Conservation (phyloP, 139 green algal genomes). For the Micromonas pusilla region DNA sequence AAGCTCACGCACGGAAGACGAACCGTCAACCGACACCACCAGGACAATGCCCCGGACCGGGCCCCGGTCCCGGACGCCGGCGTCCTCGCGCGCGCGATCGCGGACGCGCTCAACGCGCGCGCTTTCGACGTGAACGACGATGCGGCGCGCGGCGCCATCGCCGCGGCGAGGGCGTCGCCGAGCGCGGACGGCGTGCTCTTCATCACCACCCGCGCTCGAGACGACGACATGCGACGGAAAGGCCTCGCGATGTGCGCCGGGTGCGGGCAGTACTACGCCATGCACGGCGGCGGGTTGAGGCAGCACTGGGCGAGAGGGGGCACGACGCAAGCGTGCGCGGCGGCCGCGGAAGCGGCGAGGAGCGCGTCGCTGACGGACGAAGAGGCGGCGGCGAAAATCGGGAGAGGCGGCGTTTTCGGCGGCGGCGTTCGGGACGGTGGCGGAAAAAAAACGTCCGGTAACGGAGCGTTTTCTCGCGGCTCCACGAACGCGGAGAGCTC, state of each 20-base stretch:
- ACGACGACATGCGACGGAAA: background rate
- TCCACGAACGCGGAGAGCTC: background rate
- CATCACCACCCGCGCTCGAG: background rate
- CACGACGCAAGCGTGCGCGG: background rate
- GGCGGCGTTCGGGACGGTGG: background rate
- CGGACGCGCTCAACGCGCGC: background rate
- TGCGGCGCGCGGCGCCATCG: background rate
- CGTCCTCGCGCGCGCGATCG: background rate
- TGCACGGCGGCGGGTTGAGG: conserved; percentile 14
- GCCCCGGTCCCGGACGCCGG: background rate
- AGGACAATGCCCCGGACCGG: background rate
- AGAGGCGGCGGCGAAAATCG: background rate
- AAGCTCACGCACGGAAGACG: background rate
- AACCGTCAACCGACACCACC: background rate
- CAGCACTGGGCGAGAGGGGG: background rate
- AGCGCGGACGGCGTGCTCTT: background rate
- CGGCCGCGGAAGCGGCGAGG: background rate
- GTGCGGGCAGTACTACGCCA: conserved; percentile 11
- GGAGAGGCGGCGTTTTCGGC: background rate
- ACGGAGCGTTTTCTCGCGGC: too few relatives aligned
- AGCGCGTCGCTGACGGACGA: background rate
- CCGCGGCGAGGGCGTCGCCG: background rate
- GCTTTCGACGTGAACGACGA: too few relatives aligned
- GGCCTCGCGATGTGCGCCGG: background rate
- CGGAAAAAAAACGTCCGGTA: background rate